Evolutionary conservation across 352 stramenopile species (phyloP).

Genomic region (Albugo candida): DNA sequence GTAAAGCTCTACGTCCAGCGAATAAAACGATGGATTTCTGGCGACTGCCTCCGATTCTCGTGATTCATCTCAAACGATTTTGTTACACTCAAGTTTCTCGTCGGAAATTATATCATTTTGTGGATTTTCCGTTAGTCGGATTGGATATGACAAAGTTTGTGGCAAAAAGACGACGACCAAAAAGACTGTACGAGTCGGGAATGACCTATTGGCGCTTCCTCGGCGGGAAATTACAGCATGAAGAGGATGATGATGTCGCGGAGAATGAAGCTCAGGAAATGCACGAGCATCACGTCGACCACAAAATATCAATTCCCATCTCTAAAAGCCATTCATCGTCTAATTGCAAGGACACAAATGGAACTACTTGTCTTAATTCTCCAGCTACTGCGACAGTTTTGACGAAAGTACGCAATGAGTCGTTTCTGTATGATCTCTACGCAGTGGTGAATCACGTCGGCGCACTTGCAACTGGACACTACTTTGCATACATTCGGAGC

Average conservation of each 20-base stretch:
- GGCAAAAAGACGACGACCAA: constrained; percentile 28
- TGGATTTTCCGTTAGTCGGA: constrained; percentile 89
- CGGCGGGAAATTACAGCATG: constrained; percentile 34
- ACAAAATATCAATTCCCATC: neutral
- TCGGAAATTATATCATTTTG: constrained; percentile 91
- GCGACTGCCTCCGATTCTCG: constrained; percentile 90
- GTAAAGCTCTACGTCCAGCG: constrained; percentile 78
- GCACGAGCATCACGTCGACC: neutral
- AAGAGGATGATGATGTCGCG: neutral
- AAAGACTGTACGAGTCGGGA: constrained; percentile 22
- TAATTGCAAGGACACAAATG: neutral
- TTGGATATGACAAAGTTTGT: constrained; percentile 77
- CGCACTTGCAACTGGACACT: constrained; percentile 89
- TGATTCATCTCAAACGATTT: constrained; percentile 99
- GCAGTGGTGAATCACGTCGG: constrained; percentile 96
- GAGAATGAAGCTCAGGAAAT: neutral
- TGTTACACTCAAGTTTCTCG: constrained; percentile 87
- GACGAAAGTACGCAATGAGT: constrained; percentile 13
- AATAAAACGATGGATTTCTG: constrained; percentile 96
- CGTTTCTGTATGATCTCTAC: constrained; percentile 90
- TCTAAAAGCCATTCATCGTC: no score
- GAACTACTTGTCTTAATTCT: constrained; percentile 11
- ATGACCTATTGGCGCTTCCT: constrained; percentile 58
- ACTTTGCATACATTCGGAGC: constrained; percentile 76
- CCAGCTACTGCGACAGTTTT: constrained; percentile 34